Evolutionary conservation across 2,329 filamentous ascomycete genomes (phyloP).

Genomic region (Fusarium caatingaense): DNA sequence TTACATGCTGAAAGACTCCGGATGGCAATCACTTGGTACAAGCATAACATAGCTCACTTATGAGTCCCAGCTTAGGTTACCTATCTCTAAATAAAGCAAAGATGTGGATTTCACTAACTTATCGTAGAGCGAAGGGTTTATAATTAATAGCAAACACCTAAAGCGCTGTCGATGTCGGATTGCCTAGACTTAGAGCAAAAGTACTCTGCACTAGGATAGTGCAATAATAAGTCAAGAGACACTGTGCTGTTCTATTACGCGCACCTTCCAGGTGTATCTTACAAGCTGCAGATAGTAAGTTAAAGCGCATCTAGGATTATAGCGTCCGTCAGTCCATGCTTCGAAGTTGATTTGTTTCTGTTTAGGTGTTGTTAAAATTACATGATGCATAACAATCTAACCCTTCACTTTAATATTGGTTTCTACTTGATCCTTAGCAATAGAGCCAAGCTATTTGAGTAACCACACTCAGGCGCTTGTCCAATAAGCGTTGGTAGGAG

Average conservation of each 20-base stretch:
- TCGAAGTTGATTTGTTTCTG: background rate
- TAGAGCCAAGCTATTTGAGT: background rate
- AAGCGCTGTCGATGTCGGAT: background rate
- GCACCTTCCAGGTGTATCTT: background rate
- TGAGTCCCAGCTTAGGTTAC: fast-evolving
- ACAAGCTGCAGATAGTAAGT: background rate
- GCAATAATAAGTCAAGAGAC: background rate
- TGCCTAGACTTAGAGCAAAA: background rate
- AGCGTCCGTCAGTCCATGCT: fast-evolving
- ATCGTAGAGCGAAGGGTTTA: background rate
- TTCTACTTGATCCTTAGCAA: background rate
- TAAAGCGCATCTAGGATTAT: background rate
- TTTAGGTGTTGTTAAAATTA: background rate
- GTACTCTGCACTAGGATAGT: fast-evolving
- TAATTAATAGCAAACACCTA: fast-evolving
- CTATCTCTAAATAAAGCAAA: fast-evolving
- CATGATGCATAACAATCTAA: fast-evolving
- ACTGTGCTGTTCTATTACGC: background rate
- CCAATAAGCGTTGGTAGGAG: background rate
- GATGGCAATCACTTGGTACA: fast-evolving
- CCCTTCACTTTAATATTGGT: background rate
- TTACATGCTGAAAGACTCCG: fast-evolving
- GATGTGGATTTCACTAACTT: background rate
- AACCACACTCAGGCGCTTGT: background rate
- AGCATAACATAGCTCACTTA: fast-evolving